Base-by-base conservation (phyloP, 257 asterid species). In the Nicotiana paniculata region DNA sequence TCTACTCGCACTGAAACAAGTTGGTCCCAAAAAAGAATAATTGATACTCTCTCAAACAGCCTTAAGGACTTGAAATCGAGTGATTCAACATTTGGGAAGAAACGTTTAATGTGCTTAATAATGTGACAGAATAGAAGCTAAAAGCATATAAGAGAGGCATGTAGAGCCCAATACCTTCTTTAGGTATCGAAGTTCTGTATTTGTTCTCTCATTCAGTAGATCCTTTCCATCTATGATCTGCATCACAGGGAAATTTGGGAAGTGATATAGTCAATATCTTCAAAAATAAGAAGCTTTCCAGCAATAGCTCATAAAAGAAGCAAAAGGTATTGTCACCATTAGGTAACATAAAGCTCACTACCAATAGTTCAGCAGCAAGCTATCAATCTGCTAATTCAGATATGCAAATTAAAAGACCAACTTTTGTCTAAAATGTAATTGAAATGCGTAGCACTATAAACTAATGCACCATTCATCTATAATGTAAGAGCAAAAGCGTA, bases 151-250 rank as follows among this genome's bases (percentile, higher is more conserved):
- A 9, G 46, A 69, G 61, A 30, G 16, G 21, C 53, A 18, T 10
- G 43, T 24, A 30, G 3, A 37, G 63, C 65, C 32, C 90, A 24
- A 43, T 87, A 88, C 99, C 97, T 93, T 93, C 83, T 93, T 95
- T 57, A 95, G 93, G 86, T 95, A 93, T 30, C 91, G 87, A 75
- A 95, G 89, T 86, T 93, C 98, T 58, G 98, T 88, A 81, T 91
- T 87, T 16, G 97, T 95, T 85, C 97, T 87, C 84, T 93, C 97
- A 54, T 93, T 95, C 85, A 95, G 88, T 43, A 93, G 96, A 87
- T 95, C 97, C 83, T 87, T 90, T 84, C 99, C 99, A 59, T 95
- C 93, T 43, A 95, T 35, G 68, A 95, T 91, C 99, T 95, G 92
- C 85, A 84, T 59, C 75, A 82, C 61, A 3, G 5, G 78, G 13